Conservation (phyloP, 495 filamentous ascomycete species). For the Annulohypoxylon bovei region DNA sequence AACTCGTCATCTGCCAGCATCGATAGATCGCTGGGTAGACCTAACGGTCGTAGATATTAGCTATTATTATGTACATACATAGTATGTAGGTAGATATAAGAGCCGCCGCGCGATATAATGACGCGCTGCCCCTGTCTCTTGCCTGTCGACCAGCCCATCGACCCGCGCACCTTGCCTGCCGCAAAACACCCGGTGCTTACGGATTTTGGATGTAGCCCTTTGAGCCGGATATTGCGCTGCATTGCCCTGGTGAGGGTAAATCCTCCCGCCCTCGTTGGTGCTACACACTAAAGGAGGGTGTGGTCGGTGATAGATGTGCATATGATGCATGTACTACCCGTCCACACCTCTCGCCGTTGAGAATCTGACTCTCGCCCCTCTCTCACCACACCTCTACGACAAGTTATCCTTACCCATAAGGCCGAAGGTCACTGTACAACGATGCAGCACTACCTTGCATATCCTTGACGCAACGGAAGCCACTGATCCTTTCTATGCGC, state of each 20-base stretch:
- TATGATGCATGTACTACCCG: slow-evolving; percentile 40
- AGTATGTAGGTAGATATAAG: not conserved
- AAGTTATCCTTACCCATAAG: slow-evolving; percentile 48
- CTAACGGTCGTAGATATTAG: not conserved
- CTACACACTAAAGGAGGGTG: slow-evolving; percentile 23
- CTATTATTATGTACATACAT: not conserved
- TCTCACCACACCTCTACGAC: slow-evolving; percentile 31
- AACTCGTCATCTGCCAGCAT: not conserved
- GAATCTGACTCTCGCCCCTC: slow-evolving; percentile 36
- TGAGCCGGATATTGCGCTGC: slow-evolving; percentile 30
- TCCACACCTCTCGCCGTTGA: slow-evolving; percentile 41
- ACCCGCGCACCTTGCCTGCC: slow-evolving; percentile 17
- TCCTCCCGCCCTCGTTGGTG: slow-evolving; percentile 38
- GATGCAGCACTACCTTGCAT: slow-evolving; percentile 43
- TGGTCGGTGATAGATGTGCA: slow-evolving; percentile 39
- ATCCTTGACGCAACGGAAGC: slow-evolving; percentile 42
- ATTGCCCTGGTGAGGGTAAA: slow-evolving; percentile 29
- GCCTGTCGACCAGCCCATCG: not conserved
- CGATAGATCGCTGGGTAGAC: not conserved
- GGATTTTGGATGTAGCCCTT: slow-evolving; percentile 13
- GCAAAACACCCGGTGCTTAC: slow-evolving; percentile 19
- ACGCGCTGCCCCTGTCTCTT: slow-evolving; percentile 21
- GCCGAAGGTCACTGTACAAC: slow-evolving; percentile 37
- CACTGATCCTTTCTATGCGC: slow-evolving; percentile 37
- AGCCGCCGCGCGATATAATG: slow-evolving; percentile 10